Evolutionary conservation across 495 filamentous ascomycete genomes (phyloP), one percentile per base, ranked within the genome.

Genomic region (Lineolata rhizophorae): DNA sequence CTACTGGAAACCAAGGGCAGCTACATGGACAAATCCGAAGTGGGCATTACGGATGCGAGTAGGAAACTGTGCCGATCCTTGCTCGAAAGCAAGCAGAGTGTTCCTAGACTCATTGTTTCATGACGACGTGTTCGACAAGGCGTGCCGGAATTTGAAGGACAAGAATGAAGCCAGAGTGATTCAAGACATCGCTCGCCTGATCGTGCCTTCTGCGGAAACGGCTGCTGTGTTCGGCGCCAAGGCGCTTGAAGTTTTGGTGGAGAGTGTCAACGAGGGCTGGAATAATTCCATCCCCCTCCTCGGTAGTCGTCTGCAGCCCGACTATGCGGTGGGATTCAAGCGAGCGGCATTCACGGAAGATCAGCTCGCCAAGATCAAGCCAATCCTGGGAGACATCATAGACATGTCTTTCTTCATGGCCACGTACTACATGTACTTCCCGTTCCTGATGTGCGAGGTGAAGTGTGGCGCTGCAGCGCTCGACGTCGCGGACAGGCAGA

Each of bases 291-390:
- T 44, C 17, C 41, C 39, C 4, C 11, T 43, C 2, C 17, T 4
- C 4, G 50, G 39, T 18, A 22, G 37, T 11, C 36, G 38, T 20
- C 48, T 39, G 27, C 44, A 50, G 27, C 48, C 44, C 2, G 48
- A 49, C 26, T 49, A 37, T 27, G n/a, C 36, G 14, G 15, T 49
- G 3, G 44, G 47, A 14, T 61, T 62, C 31, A 35, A 31, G 33
- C 43, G 50, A 45, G 47, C 43, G 17, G 52, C 50, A 30, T 61
- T 62, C 22, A 57, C 44, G 2, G 27, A 53, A 0, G 41, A 52
- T 14, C 56, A 59, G 35, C 50, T 60, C 28, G 11, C 6, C 28
- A 30, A 30, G 28, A 6, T 30, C 14, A 8, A 6, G 6, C 28
- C 28, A 14, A 8, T 30, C 28, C 6, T 30, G 6, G 28, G 28